These are phyloP conservation scores for Fusarium solani-melongenae DNA, from an alignment of 2,329 filamentous ascomycete species.

Conservation along the genomic window DNA sequence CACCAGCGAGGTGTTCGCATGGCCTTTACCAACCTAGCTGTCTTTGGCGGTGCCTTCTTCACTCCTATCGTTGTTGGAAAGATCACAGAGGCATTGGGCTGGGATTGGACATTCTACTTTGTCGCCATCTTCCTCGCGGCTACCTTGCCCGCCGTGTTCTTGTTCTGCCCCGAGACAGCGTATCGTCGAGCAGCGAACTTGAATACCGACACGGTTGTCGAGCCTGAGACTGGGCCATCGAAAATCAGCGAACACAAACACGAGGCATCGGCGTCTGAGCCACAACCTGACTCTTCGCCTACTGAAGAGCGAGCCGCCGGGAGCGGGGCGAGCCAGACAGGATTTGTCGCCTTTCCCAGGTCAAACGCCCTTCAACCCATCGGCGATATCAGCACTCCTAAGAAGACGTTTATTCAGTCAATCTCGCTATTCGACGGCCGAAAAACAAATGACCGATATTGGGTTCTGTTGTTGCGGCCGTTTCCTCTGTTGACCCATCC, in stretches of 20 bases:
- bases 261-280: constrained; percentile 10
- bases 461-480: constrained; percentile 74
- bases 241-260: constrained; percentile 16
- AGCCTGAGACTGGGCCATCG: constrained; percentile 44
- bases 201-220: constrained; percentile 72
- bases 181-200: constrained; percentile 74
- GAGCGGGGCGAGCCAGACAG: constrained; percentile 9
- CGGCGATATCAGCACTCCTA: constrained; percentile 51
- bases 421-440: constrained; percentile 82
- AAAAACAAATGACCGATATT: constrained; percentile 81
- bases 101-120: constrained; percentile 90
- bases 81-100: constrained; percentile 80
- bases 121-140: constrained; percentile 84
- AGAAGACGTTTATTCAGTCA: constrained; percentile 69
- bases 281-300: constrained; percentile 4
- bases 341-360: constrained; percentile 47
- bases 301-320: background rate
- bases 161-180: constrained; percentile 88
- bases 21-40: constrained; percentile 75
- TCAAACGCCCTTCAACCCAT: constrained; percentile 49
- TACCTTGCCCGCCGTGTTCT: constrained; percentile 76
- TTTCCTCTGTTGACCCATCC: constrained; percentile 87
- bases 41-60: constrained; percentile 68
- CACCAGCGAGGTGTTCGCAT: constrained; percentile 87
- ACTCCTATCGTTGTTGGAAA: constrained; percentile 93